Percentiles rank a stretch among this genome's conserved stretches.
Conservation (phyloP, 78 protist species). For the Dictyostelium brefeldianum region DNA sequence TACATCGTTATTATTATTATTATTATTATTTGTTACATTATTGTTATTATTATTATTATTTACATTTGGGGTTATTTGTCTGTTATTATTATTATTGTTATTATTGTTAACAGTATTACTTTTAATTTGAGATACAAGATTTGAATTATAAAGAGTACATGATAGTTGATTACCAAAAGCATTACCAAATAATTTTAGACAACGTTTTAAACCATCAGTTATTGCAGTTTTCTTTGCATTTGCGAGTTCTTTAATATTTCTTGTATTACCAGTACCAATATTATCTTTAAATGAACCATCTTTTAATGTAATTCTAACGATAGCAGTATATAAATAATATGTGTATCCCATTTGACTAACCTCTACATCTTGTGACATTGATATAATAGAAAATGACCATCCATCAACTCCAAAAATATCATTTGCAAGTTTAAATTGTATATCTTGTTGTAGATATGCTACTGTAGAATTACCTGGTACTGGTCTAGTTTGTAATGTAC, state of each 20-base stretch:
- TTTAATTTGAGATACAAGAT: background rate
- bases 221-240: slow-evolving; percentile 30
- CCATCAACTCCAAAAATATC: slow-evolving; percentile 7
- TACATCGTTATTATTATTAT: background rate
- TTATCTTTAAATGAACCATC: slow-evolving; percentile 45
- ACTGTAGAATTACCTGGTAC: background rate
- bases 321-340: background rate
- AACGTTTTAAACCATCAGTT: background rate
- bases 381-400: slow-evolving; percentile 1
- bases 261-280: background rate
- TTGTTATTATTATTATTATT: slow-evolving; percentile 4
- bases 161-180: slow-evolving; percentile 16
- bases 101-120: background rate
- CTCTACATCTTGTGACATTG: background rate
- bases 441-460: background rate
- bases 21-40: background rate
- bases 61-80: background rate
- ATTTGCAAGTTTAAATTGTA: background rate
- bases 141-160: background rate
- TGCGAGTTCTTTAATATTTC: background rate
- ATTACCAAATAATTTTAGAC: slow-evolving; percentile 3
- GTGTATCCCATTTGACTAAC: background rate
- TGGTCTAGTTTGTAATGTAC: background rate
- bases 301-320: background rate
- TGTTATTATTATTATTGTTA: background rate